phyloP scores from a whole-genome alignment of 352 stramenopile genomes.

The Phytophthora macrochlamydospora region DNA sequence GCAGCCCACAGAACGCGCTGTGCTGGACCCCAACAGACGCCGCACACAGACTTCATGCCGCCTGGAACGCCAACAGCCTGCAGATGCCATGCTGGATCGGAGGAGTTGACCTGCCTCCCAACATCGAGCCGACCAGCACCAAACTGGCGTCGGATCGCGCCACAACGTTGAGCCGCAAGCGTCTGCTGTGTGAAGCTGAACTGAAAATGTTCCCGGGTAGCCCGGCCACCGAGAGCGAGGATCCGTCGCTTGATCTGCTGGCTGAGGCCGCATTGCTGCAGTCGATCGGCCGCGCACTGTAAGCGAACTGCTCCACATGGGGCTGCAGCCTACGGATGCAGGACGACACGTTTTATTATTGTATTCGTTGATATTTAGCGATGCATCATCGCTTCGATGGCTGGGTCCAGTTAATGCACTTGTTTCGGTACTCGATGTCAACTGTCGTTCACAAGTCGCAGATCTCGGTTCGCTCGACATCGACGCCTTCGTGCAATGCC shows the following conservation, averaged over 20 bases:
- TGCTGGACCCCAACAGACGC: slow-evolving; percentile 43
- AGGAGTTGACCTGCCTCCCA: slow-evolving; percentile 10
- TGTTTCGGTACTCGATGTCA: too few species aligned
- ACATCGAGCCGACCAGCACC: slow-evolving; percentile 55
- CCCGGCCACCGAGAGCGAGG: slow-evolving; percentile 9
- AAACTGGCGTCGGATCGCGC: slow-evolving; percentile 48
- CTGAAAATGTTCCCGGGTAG: slow-evolving; percentile 10
- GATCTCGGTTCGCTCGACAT: too few species aligned
- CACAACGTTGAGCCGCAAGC: slow-evolving; percentile 36
- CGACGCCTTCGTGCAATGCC: too few species aligned
- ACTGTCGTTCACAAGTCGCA: too few species aligned
- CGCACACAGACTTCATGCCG: slow-evolving; percentile 22
- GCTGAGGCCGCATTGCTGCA: slow-evolving; percentile 75
- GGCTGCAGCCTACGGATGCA: not conserved
- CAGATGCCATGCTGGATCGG: slow-evolving; percentile 26
- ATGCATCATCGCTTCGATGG: slow-evolving; percentile 1
- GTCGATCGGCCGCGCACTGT: slow-evolving; percentile 55
- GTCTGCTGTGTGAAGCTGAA: slow-evolving; percentile 22
- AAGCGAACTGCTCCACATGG: not conserved
- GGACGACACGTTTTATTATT: not conserved
- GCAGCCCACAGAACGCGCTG: slow-evolving; percentile 17
- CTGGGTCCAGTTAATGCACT: not conserved
- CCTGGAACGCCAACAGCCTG: slow-evolving; percentile 22
- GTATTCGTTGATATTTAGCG: slow-evolving; percentile 1
- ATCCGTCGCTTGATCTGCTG: slow-evolving; percentile 71